Conservation (phyloP, 2,329 filamentous ascomycete species). For the Xylaria polymorpha region DNA sequence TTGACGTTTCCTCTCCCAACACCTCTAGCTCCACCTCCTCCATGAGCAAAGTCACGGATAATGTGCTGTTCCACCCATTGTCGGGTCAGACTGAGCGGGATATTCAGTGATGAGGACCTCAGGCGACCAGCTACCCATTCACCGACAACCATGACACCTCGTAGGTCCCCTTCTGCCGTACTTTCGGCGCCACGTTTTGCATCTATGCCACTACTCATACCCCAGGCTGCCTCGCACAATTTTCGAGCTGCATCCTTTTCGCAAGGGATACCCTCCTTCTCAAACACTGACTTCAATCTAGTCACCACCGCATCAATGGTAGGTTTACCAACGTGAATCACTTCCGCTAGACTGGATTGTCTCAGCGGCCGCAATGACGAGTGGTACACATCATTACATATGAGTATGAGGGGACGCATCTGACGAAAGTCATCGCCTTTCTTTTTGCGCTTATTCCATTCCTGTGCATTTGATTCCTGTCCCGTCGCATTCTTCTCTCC, state of each 20-base stretch:
- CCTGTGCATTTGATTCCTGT: constrained; percentile 47
- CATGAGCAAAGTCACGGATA: constrained; percentile 73
- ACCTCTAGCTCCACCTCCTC: constrained; percentile 76
- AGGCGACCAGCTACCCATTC: constrained; percentile 86
- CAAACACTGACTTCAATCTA: constrained; percentile 85
- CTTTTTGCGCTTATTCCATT: constrained; percentile 66
- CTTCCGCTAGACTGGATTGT: constrained; percentile 86
- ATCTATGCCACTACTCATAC: constrained; percentile 78
- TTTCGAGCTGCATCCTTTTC: constrained; percentile 90
- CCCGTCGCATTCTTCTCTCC: constrained; percentile 81
- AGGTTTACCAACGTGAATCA: constrained; percentile 91
- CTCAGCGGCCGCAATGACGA: constrained; percentile 86
- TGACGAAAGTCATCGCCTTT: constrained; percentile 89
- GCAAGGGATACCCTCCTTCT: constrained; percentile 87
- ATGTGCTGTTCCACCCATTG: constrained; percentile 82
- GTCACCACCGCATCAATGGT: constrained; percentile 85
- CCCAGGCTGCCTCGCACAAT: constrained; percentile 85
- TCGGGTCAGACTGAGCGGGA: constrained; percentile 68
- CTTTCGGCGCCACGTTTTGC: constrained; percentile 74
- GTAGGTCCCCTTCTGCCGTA: constrained; percentile 77
- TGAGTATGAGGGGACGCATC: constrained; percentile 87
- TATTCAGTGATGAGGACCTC: constrained; percentile 59
- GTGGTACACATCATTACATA: constrained; percentile 98
- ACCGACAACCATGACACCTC: constrained; percentile 85
- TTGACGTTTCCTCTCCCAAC: constrained; percentile 77